Evolutionary conservation across 2,329 filamentous ascomycete species (phyloP), one percentile per base, ranked within the genome.

Genomic region (Colletotrichum spinosum): DNA sequence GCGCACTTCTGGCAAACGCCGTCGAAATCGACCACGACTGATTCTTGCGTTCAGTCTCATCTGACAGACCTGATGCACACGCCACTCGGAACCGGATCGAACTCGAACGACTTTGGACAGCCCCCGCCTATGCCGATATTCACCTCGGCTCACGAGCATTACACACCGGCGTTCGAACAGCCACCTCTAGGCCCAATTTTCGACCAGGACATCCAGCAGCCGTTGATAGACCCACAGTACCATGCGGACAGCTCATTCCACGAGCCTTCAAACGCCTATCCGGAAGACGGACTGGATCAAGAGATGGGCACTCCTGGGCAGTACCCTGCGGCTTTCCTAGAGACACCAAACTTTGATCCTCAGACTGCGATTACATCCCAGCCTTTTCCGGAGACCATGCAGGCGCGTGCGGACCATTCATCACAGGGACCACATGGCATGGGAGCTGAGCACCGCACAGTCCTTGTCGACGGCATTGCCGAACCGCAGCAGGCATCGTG

Each of bases 401-500:
- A 44, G 12, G 53, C 53, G 10, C 41, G 51, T 9, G 49, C 41
- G 8, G 53, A 66, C n/a, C 34, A 46, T 25, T 12, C 41, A 13
- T 45, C 64, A 35, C 60, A 67, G 13, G 38, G 41, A 25, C 35
- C 12, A 15, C 35, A 48, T n/a, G 12, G 17, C 34, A n/a, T n/a
- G 6, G 52, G 54, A 35, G 2, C 46, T 42, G 45, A 15, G 15
- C 55, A 46, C 25, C 67, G 60, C 33, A 49, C 48, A 15, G 44
- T 55, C 2, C 46, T 67, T 10, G 25, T 68, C 5, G 65, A 68
- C 13, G 50, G 51, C 7, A 52, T 69, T 52, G 17, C 48, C 2
- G 65, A 68, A 48, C 66, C 67, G 33, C 54, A 57, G 15, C 61
- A 61, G 11, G 35, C 57, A 8, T 57, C 67, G 8, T 69, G 67